A percentile compares a stretch with the other conserved stretches of the same genome.
phyloP scores from a whole-genome alignment of 2,329 filamentous ascomycete genomes.

The Cladosporium cucumerinum region DNA sequence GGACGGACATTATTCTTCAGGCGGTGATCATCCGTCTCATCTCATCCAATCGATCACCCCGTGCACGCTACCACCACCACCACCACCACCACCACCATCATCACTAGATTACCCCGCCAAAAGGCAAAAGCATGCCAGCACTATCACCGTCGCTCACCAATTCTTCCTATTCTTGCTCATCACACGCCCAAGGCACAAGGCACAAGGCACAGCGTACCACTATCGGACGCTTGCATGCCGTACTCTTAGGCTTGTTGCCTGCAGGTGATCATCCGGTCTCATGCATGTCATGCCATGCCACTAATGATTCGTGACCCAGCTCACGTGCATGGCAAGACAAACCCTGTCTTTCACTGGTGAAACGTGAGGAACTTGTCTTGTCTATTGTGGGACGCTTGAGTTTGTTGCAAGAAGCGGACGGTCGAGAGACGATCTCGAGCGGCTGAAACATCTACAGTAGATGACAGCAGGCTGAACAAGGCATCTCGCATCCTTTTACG shows the following conservation, averaged over 20 bases:
- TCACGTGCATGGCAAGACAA: background rate
- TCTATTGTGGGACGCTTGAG: background rate
- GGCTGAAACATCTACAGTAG: background rate
- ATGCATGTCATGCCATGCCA: too few species aligned
- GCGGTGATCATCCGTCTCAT: background rate
- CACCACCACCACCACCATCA: too few species aligned
- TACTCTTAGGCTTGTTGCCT: background rate
- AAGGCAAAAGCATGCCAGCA: background rate
- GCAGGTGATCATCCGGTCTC: background rate
- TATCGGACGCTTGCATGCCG: background rate
- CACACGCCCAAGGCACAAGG: conserved; percentile 1
- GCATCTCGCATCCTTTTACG: too few species aligned
- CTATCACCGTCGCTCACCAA: background rate
- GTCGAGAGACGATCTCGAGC: background rate
- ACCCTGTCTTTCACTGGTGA: too few species aligned
- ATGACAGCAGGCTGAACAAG: background rate
- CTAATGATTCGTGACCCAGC: background rate
- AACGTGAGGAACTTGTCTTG: background rate
- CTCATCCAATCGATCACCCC: background rate
- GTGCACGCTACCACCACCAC: background rate
- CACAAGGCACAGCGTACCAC: background rate
- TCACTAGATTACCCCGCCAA: background rate
- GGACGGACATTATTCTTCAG: background rate
- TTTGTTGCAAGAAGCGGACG: background rate
- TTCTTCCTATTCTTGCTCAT: background rate